These are phyloP conservation scores for Aquilaria agallochum DNA, from an alignment of 441 rosid species.

Conservation along the genomic window DNA sequence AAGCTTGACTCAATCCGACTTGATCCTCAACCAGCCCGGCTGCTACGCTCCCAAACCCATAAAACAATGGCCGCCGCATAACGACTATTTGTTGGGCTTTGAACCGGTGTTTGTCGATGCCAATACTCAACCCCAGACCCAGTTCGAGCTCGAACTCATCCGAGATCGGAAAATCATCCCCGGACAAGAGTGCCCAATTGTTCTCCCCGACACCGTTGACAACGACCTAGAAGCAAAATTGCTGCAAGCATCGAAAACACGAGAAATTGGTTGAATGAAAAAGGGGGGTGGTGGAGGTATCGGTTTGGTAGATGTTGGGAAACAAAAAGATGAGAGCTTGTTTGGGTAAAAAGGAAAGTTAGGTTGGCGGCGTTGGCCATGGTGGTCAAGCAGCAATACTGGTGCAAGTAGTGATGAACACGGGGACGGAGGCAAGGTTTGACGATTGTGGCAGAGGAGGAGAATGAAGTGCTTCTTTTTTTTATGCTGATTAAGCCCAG, in stretches of 20 bases:
- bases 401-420: constrained; percentile 17
- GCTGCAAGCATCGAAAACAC: constrained; percentile 17
- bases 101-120: constrained; percentile 24
- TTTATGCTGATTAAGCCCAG: constrained; percentile 57
- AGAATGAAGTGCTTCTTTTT: constrained; percentile 46
- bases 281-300: neutral
- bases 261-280: constrained; percentile 6
- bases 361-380: constrained; percentile 4
- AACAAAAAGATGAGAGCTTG: neutral
- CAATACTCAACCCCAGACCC: constrained; percentile 69
- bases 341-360: neutral
- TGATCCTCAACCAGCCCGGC: constrained; percentile 44
- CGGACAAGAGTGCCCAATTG: constrained; percentile 51
- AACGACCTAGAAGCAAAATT: constrained; percentile 31
- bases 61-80: constrained; percentile 27
- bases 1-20: constrained; percentile 7
- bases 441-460: constrained; percentile 33
- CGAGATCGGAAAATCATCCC: constrained; percentile 62
- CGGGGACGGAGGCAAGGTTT: constrained; percentile 32
- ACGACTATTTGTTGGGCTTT: constrained; percentile 23
- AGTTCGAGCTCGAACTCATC: constrained; percentile 54
- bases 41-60: constrained; percentile 65
- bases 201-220: constrained; percentile 66
- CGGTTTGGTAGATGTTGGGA: constrained; percentile 17
- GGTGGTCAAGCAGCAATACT: constrained; percentile 8